Percentiles rank a stretch among this genome's conserved stretches.
Conservation (phyloP, 306 rosid genomes). For the Rosa chinensis region DNA sequence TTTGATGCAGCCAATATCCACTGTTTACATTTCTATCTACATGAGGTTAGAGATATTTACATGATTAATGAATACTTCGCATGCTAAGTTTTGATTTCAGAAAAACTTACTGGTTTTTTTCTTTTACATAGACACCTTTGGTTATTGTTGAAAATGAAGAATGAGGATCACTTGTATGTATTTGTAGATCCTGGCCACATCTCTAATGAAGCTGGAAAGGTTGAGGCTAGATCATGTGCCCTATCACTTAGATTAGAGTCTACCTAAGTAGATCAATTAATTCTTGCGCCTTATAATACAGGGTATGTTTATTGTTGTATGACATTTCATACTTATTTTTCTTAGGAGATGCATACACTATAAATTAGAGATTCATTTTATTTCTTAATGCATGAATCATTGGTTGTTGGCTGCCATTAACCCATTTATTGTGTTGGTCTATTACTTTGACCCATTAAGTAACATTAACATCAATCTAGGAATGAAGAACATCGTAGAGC, state of each 20-base stretch:
- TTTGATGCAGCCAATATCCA: background rate
- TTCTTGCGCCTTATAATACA: slow-evolving; percentile 13
- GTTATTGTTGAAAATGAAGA: background rate
- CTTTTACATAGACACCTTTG: background rate
- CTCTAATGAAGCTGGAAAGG: background rate
- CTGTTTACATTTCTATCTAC: background rate
- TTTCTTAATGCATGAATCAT: too few relatives aligned
- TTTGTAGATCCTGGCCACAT: background rate
- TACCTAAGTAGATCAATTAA: background rate
- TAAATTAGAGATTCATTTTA: background rate
- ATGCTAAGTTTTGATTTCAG: too few relatives aligned
- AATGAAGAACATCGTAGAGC: background rate
- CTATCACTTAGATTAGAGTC: background rate
- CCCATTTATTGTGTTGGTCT: background rate
- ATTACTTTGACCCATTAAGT: background rate
- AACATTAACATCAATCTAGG: background rate
- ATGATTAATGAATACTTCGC: too few relatives aligned
- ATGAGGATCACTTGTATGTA: background rate
- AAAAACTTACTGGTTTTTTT: background rate
- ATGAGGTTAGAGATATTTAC: background rate
- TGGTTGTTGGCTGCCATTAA: background rate
- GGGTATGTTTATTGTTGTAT: background rate
- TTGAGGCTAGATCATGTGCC: background rate
- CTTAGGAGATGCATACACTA: background rate
- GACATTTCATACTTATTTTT: background rate